A percentile compares a stretch with the other conserved stretches of the same genome.
phyloP scores from a whole-genome alignment of 306 rosid species.

The Fragaria nilgerrensis region DNA sequence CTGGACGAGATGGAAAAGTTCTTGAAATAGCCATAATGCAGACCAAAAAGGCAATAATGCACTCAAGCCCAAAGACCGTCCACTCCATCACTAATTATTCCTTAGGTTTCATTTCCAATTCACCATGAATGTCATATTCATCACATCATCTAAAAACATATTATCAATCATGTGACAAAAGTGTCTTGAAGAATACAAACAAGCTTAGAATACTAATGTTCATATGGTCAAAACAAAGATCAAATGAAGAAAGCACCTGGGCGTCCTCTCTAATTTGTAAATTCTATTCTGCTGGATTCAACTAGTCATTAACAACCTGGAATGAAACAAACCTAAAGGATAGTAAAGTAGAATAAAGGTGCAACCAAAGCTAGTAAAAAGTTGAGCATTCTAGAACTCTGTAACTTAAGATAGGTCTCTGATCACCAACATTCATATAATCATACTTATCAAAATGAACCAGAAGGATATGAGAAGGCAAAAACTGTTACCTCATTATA shows the following conservation, averaged over 20 bases:
- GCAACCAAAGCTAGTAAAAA: constrained; percentile 28
- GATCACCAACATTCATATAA: constrained; percentile 15
- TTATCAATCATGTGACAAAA: constrained; percentile 12
- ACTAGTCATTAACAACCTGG: constrained; percentile 92
- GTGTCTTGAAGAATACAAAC: neutral
- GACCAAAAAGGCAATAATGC: neutral
- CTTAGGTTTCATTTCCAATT: constrained; percentile 15
- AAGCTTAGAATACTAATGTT: constrained; percentile 10
- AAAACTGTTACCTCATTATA: constrained; percentile 81
- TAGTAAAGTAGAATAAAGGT: constrained; percentile 8
- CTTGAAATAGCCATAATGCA: neutral
- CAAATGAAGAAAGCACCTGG: constrained; percentile 53
- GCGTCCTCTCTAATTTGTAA: constrained; percentile 94
- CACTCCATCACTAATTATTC: neutral
- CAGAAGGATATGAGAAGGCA: constrained; percentile 14
- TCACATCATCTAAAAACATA: constrained; percentile 18
- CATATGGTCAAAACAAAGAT: constrained; percentile 19
- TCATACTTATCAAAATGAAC: constrained; percentile 6
- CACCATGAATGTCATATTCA: constrained; percentile 13
- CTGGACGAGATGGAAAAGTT: neutral
- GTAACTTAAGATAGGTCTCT: neutral
- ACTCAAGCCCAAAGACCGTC: neutral
- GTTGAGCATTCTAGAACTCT: constrained; percentile 17
- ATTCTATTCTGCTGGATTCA: constrained; percentile 97
- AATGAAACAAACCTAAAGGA: constrained; percentile 35